Base-by-base conservation (phyloP, 2,329 filamentous ascomycete genomes). In the Huntiella omanensis region DNA sequence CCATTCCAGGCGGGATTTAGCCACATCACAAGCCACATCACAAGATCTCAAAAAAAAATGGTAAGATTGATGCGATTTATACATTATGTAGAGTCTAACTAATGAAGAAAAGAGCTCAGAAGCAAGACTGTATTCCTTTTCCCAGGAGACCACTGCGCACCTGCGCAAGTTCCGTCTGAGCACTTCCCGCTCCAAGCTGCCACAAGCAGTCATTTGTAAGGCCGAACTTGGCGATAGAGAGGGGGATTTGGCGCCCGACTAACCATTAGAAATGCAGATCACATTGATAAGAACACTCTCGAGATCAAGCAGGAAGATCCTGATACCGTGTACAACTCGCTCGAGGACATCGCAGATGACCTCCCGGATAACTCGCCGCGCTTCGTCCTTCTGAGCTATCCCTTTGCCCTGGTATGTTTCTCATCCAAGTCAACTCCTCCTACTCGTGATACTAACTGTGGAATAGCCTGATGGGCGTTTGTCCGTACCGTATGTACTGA, bases 151-250 rank as follows among this genome's bases (percentile, higher is more conserved):
- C 40, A 91, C 81, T 64, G 78, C 86, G 53, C 80, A 87, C 58
- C 75, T 98, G 53, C 82, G 84, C 62, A 96, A 95, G 64, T 98
- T 98, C 67, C 83, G 91, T 43, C 72, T 98, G 22, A 77, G 80
- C 19, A 96, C 91, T 2, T 95, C 87, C 33, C 71, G 91, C 53
- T 78, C 85, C 45, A 88, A 80, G 59, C 77, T 80, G 40, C 81
- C 87, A 0, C 85, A 95, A 66, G 91, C 87, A 51, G 77, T 92
- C 52, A 93, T 98, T 55, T 96, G 91, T 96, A 82, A 64, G 79
- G 70, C 60, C 55, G 60, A 65, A 16, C n/a, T 40, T 13, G 16
- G n/a, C 16, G n/a, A 37, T 37, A 12, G 35, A 34, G 36, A 13
- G 32, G 17, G 4, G 4, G n/a, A 19, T 3, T 19, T 40, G 17